Evolutionary conservation across 208 protist genomes (phyloP), one percentile per base, ranked within the genome.

Genomic region (Zelonia costaricensis): DNA sequence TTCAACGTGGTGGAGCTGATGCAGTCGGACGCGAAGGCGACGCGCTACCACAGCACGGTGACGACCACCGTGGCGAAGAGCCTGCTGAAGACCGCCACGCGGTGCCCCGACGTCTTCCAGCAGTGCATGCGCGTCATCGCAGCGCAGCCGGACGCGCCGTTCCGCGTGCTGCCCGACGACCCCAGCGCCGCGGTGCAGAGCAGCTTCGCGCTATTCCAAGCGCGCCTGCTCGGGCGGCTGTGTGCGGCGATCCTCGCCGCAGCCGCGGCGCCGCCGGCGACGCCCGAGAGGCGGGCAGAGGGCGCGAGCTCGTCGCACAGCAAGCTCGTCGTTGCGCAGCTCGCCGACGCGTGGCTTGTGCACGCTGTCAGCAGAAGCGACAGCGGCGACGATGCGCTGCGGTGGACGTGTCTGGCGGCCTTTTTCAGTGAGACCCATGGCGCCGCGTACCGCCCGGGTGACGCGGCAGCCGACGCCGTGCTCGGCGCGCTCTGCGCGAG

Each of bases 101-200:
- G 86, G 16, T 67, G 52, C 27, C 80, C 82, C 45, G 47, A 45
- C 16, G 42, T 79, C n/a, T 90, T 92, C 36, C 25, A 22, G 23
- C 48, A 72, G n/a, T 88, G 82, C 51, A 30, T 88, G 36, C 18
- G 22, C 12, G 61, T 86, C 10, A 59, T 94, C 6, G 81, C 65
- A n/a, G 78, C 35, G 0, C 49, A 49, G 4, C 43, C 58, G 0
- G 60, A 60, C 22, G 72, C 83, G 4, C 31, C 46, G 9, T 84
- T 83, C 52, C 33, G 40, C 27, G 76, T 76, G 0, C 45, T 85
- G 36, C 73, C 82, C 0, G 49, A 64, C 39, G 43, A 54, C 39
- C 44, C 58, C 4, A 25, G 45, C 0, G 45, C 35, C 10, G 56
- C 23, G 3, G 28, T 80, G 38, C 44, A 58, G 40, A 25, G 38